Evolutionary conservation across 176 grass and related monocot genomes (phyloP), one percentile per base, ranked within the genome.

Genomic region (sorghum (Sorghum bicolor)): DNA sequence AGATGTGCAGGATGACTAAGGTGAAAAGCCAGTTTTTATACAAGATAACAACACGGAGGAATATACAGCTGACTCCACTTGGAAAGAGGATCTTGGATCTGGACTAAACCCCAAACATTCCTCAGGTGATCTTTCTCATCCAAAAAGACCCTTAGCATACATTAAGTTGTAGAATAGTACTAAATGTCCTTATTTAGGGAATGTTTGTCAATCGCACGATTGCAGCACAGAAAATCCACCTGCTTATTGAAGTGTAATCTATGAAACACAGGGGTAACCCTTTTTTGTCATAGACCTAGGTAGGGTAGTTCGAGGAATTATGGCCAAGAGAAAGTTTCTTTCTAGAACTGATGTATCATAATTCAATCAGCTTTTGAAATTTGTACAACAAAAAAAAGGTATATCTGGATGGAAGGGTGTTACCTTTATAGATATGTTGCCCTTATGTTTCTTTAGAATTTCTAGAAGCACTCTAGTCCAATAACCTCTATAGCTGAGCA

Each of bases 341-440:
- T 63, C 17, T 5, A 28, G n/a, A n/a, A 16, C 25, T 70, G 41
- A 4, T 22, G 38, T 20, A 58, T 37, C 72, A 78, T 44, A 40
- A 28, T 58, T 72, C 0, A 6, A 84, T 58, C 32, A 80, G 41
- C 48, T 67, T 58, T 5, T 52, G 12, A 88, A 79, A 61, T 14
- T 50, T 22, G 25, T 53, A 26, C 15, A 84, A 39, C 19, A 14
- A 83, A 72, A 6, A 36, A 68, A 80, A 34, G 14, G 10, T 79
- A 64, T 19, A 22, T 45, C 47, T 81, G 10, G 37, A 61, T 50
- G 43, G 31, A 47, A 58, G 43, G 55, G 14, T 64, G 41, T 88
- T 85, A 96, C 96, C 93, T 99, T 99, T 80, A 99, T 96, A 71
- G 97, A 99, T 83, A 99, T 99, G 72, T 99, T 99, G 75, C 97